Conservation (phyloP, 2,329 filamentous ascomycete species). For the Colletotrichum costaricense region DNA sequence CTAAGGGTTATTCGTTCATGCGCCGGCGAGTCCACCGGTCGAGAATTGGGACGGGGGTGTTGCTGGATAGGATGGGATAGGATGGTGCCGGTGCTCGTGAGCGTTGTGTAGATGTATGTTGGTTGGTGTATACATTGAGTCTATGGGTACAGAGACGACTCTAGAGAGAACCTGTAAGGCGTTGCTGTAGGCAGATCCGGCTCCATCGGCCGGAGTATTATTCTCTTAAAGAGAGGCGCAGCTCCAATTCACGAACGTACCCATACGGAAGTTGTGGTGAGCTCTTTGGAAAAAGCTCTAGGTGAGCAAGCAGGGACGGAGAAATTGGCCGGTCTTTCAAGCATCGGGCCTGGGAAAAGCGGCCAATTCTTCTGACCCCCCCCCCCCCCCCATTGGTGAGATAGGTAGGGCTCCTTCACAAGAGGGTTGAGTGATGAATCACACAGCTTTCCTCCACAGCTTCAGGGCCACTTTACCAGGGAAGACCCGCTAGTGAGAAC, state of each 20-base stretch:
- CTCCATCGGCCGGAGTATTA: background rate
- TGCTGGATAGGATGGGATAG: slow-evolving; percentile 1
- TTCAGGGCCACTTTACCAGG: background rate
- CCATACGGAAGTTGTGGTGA: background rate
- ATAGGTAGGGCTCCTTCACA: background rate
- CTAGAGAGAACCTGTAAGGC: background rate
- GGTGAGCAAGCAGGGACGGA: too few relatives aligned
- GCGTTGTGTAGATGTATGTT: background rate
- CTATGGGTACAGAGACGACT: background rate
- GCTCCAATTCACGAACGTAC: background rate
- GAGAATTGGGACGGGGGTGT: slow-evolving; percentile 5
- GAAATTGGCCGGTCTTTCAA: too few relatives aligned
- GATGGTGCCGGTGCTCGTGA: background rate
- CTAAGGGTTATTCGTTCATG: slow-evolving; percentile 31
- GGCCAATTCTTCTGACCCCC: too few relatives aligned
- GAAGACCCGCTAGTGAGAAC: background rate
- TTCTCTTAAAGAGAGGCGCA: background rate
- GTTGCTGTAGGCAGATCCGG: background rate
- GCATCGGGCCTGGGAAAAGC: too few relatives aligned
- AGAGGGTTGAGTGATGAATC: background rate
- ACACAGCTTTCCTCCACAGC: background rate
- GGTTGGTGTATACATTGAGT: background rate
- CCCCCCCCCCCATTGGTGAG: background rate
- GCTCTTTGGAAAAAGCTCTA: background rate
- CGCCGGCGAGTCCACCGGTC: slow-evolving; percentile 19